These are phyloP conservation scores for Rutidosis leptorrhynchoides DNA, from an alignment of 129 eudicot species.

Conservation along the genomic window DNA sequence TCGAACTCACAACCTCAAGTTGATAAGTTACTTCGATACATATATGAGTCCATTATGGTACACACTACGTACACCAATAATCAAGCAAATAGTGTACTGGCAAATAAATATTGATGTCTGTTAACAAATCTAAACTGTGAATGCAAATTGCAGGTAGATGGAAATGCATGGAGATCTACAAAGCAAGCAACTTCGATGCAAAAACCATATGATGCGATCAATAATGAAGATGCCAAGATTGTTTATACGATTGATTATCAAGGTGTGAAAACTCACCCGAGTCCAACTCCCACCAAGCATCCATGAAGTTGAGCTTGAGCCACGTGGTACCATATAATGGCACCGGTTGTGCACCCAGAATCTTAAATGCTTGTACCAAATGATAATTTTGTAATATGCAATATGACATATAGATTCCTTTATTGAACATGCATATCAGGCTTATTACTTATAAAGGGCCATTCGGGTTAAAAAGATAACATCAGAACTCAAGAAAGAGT, in stretches of 20 bases:
- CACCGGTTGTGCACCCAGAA: constrained; percentile 17
- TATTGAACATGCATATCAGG: neutral
- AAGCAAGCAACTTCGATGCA: constrained; percentile 11
- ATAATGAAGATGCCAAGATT: constrained; percentile 34
- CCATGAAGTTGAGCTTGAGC: constrained; percentile 39
- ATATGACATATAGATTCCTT: constrained; percentile 14
- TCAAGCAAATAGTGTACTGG: neutral
- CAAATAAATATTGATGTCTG: too few species aligned
- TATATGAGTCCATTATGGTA: neutral
- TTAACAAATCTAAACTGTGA: constrained; percentile 17
- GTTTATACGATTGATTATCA: constrained; percentile 49
- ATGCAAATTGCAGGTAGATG: constrained; percentile 33
- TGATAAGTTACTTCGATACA: too few species aligned
- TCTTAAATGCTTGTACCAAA: constrained; percentile 22
- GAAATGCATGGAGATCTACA: constrained; percentile 31
- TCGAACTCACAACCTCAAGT: too few species aligned
- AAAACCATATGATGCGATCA: constrained; percentile 24
- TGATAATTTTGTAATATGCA: constrained; percentile 8
- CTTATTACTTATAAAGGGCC: neutral
- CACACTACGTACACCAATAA: neutral
- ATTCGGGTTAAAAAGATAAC: too few species aligned
- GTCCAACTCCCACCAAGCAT: constrained; percentile 65
- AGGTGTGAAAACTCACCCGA: constrained; percentile 52
- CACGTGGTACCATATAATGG: constrained; percentile 9
- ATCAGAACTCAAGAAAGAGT: neutral